Evolutionary conservation across 2,329 filamentous ascomycete species (phyloP), one percentile per base, ranked within the genome.

Genomic region (Cordyceps farinosa): DNA sequence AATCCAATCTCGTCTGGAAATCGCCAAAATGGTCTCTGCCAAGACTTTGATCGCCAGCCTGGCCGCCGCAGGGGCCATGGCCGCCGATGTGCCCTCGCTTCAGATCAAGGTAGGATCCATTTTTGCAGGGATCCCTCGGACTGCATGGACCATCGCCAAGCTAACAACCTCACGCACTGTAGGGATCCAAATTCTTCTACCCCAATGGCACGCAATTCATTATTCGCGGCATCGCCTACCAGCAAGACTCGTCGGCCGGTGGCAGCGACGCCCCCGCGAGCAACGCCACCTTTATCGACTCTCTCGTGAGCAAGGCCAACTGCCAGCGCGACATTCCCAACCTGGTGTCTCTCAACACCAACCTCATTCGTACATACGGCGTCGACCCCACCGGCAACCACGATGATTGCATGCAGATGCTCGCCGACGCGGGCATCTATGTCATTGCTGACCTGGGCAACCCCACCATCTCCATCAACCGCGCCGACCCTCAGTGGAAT

Each of bases 141-240:
- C 9, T 36, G 50, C 52, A 29, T 40, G 32, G 11, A 45, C 5
- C 10, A 47, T 32, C 58, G 40, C 48, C 38, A 32, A 45, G 11
- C 47, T 54, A 51, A 53, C 50, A 44, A 36, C 47, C 50, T 65
- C 60, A 61, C 27, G 36, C 51, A 66, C 61, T 71, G 62, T 72
- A 89, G 85, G 88, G 91, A 69, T 86, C 85, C 74, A 92, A 95
- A 78, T 93, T 97, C 84, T 97, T 96, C 84, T 93, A 90, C 82
- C 84, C 90, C 76, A 90, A 88, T 71, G 82, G 82, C 67, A 84
- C 82, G 22, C 80, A 84, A 70, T 84, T 84, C 79, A 95, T 87
- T 82, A 91, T 98, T 77, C 91, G 90, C 77, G 95, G 95, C 79
- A 83, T 99, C 70, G 95, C 95, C 69, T 99, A 99, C 80, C 95